Percentiles rank a stretch among this genome's conserved stretches.
Conservation (phyloP, 2,329 filamentous ascomycete species). For the Xenosphaeropsis pyriputrescens region DNA sequence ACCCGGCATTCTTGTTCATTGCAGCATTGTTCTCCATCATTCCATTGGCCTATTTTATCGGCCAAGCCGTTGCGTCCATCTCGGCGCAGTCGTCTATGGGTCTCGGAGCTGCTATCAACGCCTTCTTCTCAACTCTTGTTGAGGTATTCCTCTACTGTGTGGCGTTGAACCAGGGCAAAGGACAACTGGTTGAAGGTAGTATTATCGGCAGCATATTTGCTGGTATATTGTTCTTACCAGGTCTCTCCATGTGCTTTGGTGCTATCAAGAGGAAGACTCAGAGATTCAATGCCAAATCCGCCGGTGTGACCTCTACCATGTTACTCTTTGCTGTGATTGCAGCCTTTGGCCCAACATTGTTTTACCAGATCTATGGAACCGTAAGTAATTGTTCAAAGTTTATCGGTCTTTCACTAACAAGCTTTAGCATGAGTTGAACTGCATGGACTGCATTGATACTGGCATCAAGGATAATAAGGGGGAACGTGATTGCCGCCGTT, state of each 20-base stretch:
- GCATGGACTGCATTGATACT: conserved; percentile 45
- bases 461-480: conserved; percentile 13
- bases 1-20: conserved; percentile 73
- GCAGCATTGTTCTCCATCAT: conserved; percentile 84
- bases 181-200: conserved; percentile 84
- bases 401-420: conserved; percentile 18
- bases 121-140: conserved; percentile 94
- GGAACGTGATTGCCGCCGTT: conserved; percentile 69
- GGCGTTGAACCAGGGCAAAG: conserved; percentile 83
- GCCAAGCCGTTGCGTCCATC: conserved; percentile 94
- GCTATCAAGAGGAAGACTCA: conserved; percentile 97
- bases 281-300: conserved; percentile 91
- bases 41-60: conserved; percentile 94
- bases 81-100: conserved; percentile 99
- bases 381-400: conserved; percentile 26
- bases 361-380: conserved; percentile 97
- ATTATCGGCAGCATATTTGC: conserved; percentile 97
- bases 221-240: conserved; percentile 85
- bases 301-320: conserved; percentile 96
- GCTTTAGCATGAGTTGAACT: conserved; percentile 73
- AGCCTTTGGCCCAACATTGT: conserved; percentile 87
- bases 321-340: conserved; percentile 89
- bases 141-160: conserved; percentile 97
- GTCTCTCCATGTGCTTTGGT: conserved; percentile 96
- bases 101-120: conserved; percentile 89